These are phyloP conservation scores for Clavariopsis aquatica DNA, from an alignment of 495 filamentous ascomycete species.

Conservation along the genomic window DNA sequence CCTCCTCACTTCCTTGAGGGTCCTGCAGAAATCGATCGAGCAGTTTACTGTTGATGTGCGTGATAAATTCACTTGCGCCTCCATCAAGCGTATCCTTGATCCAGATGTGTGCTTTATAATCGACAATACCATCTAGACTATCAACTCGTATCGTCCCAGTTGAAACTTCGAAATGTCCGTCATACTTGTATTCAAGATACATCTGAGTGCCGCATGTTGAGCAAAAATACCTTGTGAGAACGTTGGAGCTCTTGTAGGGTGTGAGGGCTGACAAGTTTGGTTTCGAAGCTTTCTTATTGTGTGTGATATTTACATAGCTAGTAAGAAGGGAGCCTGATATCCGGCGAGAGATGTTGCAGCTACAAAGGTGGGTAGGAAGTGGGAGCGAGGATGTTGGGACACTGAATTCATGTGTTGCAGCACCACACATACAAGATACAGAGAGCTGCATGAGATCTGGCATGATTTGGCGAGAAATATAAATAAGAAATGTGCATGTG, in stretches of 20 bases:
- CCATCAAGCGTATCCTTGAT: constrained; percentile 58
- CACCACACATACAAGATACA: constrained; percentile 59
- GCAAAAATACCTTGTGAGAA: constrained; percentile 65
- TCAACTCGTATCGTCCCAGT: constrained; percentile 47
- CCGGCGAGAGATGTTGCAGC: constrained; percentile 64
- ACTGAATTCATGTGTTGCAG: constrained; percentile 49
- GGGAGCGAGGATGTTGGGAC: constrained; percentile 43
- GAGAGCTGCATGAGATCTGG: constrained; percentile 20
- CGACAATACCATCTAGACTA: constrained; percentile 45
- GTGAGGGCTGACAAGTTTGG: constrained; percentile 47
- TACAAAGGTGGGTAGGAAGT: constrained; percentile 56
- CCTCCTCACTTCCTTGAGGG: constrained; percentile 23
- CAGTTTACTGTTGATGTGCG: constrained; percentile 28
- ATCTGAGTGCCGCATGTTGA: constrained; percentile 66
- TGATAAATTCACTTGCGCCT: constrained; percentile 57
- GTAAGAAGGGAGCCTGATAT: constrained; percentile 59
- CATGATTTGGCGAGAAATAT: neutral
- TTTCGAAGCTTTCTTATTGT: constrained; percentile 17
- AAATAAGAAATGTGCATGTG: no score
- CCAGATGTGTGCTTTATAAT: constrained; percentile 52
- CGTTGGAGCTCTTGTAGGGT: constrained; percentile 52
- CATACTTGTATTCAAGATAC: constrained; percentile 44
- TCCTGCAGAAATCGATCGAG: constrained; percentile 34
- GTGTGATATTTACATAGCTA: constrained; percentile 53
- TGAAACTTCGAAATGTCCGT: constrained; percentile 46